A percentile compares a stretch with the other conserved stretches of the same genome.
phyloP scores from a whole-genome alignment of 441 rosid genomes.

The Adansonia gregorii region DNA sequence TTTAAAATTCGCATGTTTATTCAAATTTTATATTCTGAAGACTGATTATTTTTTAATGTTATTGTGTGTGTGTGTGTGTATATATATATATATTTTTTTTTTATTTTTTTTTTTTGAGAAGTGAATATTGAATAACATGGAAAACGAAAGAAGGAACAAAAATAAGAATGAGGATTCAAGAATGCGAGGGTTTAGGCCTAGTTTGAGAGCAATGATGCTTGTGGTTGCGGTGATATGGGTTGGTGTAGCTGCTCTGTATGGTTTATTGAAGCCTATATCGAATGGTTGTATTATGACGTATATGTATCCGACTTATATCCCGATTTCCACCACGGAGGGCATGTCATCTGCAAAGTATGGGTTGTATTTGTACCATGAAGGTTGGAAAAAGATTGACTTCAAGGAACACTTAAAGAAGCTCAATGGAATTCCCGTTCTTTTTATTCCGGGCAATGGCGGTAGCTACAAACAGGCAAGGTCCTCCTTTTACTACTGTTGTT shows the following conservation, averaged over 20 bases:
- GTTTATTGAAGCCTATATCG: conserved; percentile 67
- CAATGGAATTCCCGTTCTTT: conserved; percentile 89
- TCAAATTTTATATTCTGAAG: background rate
- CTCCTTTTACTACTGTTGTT: conserved; percentile 22
- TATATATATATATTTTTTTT: conserved; percentile 1
- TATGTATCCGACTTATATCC: conserved; percentile 94
- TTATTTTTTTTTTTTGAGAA: background rate
- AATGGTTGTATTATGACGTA: conserved; percentile 93
- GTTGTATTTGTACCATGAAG: conserved; percentile 87
- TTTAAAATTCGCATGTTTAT: background rate
- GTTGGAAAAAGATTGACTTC: conserved; percentile 93
- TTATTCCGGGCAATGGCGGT: conserved; percentile 96
- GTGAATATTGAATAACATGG: conserved; percentile 23
- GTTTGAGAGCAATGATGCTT: conserved; percentile 42
- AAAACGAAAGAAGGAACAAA: conserved; percentile 16
- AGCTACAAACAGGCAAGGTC: conserved; percentile 90
- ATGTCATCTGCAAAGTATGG: conserved; percentile 66
- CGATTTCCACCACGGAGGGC: conserved; percentile 54
- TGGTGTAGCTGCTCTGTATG: conserved; percentile 61
- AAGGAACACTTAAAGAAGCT: conserved; percentile 76
- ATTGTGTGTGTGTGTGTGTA: no score
- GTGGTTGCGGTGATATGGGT: conserved; percentile 56
- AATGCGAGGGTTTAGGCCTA: conserved; percentile 37
- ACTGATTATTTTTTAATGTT: background rate
- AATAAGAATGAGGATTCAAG: conserved; percentile 23